Evolutionary conservation across 129 eudicot species (phyloP).

Genomic region (Artemisia argyi): DNA sequence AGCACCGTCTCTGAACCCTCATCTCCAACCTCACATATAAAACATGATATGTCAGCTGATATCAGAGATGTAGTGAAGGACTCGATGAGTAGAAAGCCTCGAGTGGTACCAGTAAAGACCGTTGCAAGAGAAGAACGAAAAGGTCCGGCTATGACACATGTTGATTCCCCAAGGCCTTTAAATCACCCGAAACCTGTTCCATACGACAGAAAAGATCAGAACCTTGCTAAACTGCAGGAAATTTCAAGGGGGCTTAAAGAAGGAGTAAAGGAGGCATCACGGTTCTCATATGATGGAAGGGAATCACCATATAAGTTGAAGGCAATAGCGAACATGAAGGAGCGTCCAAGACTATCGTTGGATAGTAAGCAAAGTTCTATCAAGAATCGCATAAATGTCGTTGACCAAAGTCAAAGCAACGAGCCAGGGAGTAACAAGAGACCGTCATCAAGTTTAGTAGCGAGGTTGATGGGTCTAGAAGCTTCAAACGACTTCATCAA

Average conservation of each 20-base stretch:
- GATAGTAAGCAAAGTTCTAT: constrained; percentile 68
- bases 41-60: constrained; percentile 43
- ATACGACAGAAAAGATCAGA: constrained; percentile 49
- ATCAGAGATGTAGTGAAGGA: constrained; percentile 66
- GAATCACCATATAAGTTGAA: constrained; percentile 46
- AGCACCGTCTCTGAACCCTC: constrained; percentile 41
- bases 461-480: constrained; percentile 90
- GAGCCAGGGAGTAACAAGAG: constrained; percentile 67
- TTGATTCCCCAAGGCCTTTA: constrained; percentile 85
- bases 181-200: constrained; percentile 32
- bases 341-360: constrained; percentile 78
- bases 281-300: constrained; percentile 79
- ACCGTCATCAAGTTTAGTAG: constrained; percentile 65
- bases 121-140: constrained; percentile 45
- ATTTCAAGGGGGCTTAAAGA: constrained; percentile 38
- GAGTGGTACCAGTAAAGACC: constrained; percentile 58
- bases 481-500: constrained; percentile 37
- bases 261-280: constrained; percentile 44
- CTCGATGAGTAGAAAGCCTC: constrained; percentile 64
- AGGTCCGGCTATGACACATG: constrained; percentile 49
- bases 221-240: constrained; percentile 40
- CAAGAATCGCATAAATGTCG: constrained; percentile 29
- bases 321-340: constrained; percentile 49
- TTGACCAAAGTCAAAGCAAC: constrained; percentile 25
- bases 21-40: constrained; percentile 30